phyloP scores from a whole-genome alignment of 1,284 basidiomycete genomes.

The Irpex rosettiformis region DNA sequence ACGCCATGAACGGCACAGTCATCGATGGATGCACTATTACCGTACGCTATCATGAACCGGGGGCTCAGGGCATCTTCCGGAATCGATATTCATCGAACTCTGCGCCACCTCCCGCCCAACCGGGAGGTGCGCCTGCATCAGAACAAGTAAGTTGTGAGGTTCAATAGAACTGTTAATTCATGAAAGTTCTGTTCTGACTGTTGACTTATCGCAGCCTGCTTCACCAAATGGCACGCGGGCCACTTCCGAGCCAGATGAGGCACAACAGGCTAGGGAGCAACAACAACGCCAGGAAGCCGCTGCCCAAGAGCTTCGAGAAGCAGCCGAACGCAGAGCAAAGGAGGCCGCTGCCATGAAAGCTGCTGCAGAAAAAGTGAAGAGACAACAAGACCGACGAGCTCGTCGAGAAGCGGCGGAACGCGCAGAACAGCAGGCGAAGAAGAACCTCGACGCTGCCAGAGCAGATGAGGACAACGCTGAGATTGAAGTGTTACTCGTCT shows the following conservation, averaged over 20 bases:
- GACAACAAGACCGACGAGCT: not conserved
- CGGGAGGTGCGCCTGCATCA: too few relatives aligned
- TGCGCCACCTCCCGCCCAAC: too few relatives aligned
- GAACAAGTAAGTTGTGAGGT: not conserved
- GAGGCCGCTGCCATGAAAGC: not conserved
- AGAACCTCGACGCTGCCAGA: not conserved
- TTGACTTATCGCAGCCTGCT: not conserved
- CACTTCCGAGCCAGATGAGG: not conserved
- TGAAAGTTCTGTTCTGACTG: not conserved
- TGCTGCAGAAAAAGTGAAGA: not conserved
- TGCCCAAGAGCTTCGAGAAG: not conserved
- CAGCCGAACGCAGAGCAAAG: not conserved
- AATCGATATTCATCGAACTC: not conserved
- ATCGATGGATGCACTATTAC: not conserved
- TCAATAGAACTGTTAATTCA: not conserved
- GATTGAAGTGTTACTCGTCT: not conserved
- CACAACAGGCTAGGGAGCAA: not conserved
- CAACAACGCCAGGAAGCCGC: not conserved
- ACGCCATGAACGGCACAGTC: not conserved
- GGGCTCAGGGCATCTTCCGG: not conserved
- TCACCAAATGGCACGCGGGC: not conserved
- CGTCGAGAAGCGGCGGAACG: not conserved
- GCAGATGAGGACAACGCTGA: not conserved
- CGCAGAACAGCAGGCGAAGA: not conserved
- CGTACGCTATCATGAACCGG: constrained; percentile 4